Conservation (phyloP, 306 rosid species). For the Castanea mollissima region DNA sequence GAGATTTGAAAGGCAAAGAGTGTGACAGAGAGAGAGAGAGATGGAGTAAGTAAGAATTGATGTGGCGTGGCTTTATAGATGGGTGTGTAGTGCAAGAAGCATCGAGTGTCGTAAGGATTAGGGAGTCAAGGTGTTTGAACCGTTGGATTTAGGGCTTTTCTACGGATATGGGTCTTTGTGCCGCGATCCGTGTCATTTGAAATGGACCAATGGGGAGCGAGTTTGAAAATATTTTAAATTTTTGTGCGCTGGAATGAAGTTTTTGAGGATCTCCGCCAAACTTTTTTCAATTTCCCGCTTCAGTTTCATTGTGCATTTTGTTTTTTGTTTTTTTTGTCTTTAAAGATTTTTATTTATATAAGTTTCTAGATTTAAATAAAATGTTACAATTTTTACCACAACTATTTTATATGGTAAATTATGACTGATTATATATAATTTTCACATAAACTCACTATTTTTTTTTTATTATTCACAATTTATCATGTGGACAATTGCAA, state of each 20-base stretch:
- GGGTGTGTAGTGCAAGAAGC: background rate
- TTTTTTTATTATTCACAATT: too few species aligned
- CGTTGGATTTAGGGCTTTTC: constrained; percentile 45
- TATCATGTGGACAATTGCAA: too few species aligned
- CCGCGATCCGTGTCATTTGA: constrained; percentile 38
- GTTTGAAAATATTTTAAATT: background rate
- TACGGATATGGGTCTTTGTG: constrained; percentile 8
- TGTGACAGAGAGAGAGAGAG: background rate
- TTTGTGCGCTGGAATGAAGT: background rate
- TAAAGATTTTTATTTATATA: too few species aligned
- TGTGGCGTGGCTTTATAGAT: background rate
- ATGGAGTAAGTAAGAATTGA: background rate
- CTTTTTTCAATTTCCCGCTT: background rate
- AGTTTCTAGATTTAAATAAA: too few species aligned
- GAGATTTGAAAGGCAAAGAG: background rate
- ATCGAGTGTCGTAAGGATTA: background rate
- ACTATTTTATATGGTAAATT: too few species aligned
- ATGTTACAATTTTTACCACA: too few species aligned
- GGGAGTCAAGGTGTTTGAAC: background rate
- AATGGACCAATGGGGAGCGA: constrained; percentile 36
- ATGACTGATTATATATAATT: too few species aligned
- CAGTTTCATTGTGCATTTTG: background rate
- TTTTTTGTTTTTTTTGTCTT: too few species aligned
- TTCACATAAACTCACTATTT: fast-evolving
- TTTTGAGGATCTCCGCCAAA: too few species aligned